These are phyloP conservation scores for Borealophlyctis nickersoniae DNA, from an alignment of 192 early-diverging fungal species.

Conservation along the genomic window DNA sequence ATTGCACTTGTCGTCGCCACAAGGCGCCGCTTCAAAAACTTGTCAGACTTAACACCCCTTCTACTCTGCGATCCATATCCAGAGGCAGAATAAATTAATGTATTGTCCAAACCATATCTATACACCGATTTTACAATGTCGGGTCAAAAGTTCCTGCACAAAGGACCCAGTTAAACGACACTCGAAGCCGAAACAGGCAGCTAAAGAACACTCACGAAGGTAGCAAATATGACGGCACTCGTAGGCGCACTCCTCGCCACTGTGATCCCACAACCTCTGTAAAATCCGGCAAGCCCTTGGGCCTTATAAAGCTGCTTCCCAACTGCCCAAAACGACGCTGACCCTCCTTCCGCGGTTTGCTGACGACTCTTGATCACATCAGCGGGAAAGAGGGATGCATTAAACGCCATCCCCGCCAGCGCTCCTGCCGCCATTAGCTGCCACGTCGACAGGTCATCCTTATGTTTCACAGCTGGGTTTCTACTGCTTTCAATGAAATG, in stretches of 20 bases:
- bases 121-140: too few species aligned
- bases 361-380: conserved; percentile 93
- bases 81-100: too few species aligned
- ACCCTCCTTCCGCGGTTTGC: conserved; percentile 62
- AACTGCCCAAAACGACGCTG: conserved; percentile 57
- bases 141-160: background rate
- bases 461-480: conserved; percentile 38
- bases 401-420: conserved; percentile 86
- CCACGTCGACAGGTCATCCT: conserved; percentile 67
- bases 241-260: conserved; percentile 83
- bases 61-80: too few species aligned
- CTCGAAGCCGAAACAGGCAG: background rate
- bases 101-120: too few species aligned
- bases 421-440: conserved; percentile 87
- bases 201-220: conserved; percentile 71
- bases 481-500: conserved; percentile 43
- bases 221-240: conserved; percentile 94
- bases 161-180: background rate
- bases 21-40: too few species aligned
- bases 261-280: conserved; percentile 92
- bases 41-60: too few species aligned
- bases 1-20: too few species aligned
- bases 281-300: conserved; percentile 82
- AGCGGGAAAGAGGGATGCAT: conserved; percentile 82
- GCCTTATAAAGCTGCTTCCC: conserved; percentile 66